Evolutionary conservation across 2,329 filamentous ascomycete species (phyloP), one percentile per base, ranked within the genome.

Genomic region (Epichloe gansuensis): DNA sequence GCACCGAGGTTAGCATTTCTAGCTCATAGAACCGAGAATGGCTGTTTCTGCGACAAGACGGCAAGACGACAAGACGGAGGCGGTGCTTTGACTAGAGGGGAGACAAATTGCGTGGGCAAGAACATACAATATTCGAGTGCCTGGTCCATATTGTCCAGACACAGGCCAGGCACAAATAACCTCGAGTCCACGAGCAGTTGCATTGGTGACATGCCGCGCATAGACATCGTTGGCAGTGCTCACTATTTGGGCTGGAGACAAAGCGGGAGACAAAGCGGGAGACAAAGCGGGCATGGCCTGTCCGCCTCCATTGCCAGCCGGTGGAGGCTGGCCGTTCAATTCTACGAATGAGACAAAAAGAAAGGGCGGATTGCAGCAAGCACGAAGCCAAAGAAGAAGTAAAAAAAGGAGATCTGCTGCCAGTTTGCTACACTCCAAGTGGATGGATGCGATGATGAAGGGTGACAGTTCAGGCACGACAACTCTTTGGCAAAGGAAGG

Each of bases 81-180:
- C 50, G 15, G 7, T 39, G 39, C 31, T 38, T 45, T 34, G 36
- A 42, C 48, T 13, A 2, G 17, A 21, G 17, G 12, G 21, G 12
- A 34, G 13, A 5, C 23, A 27, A 47, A 5, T 13, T 17, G 11
- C 7, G 21, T 36, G 36, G 34, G 45, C 42, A 45, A 25, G 40
- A 49, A 66, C 73, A 60, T 61, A 78, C 71, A 80, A 60, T 39
- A 76, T 62, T 56, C 77, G 67, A 1, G 74, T 74, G 0, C 77
- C 77, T 4, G 73, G 66, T 0, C 78, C 77, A 58, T 81, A 81
- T 58, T 80, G 77, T 0, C 76, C 75, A 15, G 71, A 76, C 2
- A 80, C 68, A 1, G 77, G 77, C 71, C 74, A 81, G 3, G 74
- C 75, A 53, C 77, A 81, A 11, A 80, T 64, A 2, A 80, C 77